Conservation (phyloP, 179 eudicot species). For the Carnegiea gigantea region DNA sequence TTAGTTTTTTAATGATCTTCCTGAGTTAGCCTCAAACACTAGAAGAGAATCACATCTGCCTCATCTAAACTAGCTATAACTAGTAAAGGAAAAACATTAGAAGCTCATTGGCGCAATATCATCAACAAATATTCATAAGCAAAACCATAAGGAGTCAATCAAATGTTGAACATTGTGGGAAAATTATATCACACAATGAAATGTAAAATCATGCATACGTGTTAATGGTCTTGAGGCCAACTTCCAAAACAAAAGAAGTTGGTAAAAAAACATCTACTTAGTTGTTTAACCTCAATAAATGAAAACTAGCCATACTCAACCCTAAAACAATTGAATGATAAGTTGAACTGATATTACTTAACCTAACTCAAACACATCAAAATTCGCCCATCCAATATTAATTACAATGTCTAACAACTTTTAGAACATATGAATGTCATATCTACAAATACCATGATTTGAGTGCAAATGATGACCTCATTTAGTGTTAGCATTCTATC, state of each 20-base stretch:
- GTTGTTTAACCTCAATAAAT: too few relatives aligned
- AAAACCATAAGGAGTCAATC: background rate
- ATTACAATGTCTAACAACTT: too few relatives aligned
- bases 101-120: background rate
- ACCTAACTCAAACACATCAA: background rate
- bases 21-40: conserved; percentile 54
- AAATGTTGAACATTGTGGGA: background rate
- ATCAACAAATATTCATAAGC: background rate
- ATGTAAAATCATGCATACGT: background rate
- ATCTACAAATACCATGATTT: too few relatives aligned
- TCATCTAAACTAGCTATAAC: conserved; percentile 55
- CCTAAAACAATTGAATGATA: background rate
- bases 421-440: too few relatives aligned
- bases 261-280: too few relatives aligned
- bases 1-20: conserved; percentile 46
- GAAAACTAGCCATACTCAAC: too few relatives aligned
- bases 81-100: background rate
- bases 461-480: too few relatives aligned
- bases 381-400: too few relatives aligned
- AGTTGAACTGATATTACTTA: background rate
- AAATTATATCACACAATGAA: too few relatives aligned
- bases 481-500: too few relatives aligned
- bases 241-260: too few relatives aligned
- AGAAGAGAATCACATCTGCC: conserved; percentile 64
- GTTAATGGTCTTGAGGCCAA: too few relatives aligned